phyloP scores from a whole-genome alignment of 1,284 basidiomycete species.

The Microbotryum violaceum region DNA sequence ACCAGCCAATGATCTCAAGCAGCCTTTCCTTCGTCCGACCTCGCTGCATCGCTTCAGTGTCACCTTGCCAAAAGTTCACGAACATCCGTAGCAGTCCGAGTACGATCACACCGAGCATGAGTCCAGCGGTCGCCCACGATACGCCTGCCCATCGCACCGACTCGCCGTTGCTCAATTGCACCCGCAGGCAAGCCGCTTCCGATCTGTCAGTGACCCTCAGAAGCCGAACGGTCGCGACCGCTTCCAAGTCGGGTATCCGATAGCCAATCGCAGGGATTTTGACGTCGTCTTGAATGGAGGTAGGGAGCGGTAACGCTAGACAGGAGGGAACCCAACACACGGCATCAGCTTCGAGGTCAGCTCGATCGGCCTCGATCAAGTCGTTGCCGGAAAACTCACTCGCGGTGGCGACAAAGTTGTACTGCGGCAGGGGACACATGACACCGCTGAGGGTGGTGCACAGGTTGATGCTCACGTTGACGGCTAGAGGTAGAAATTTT shows the following conservation, averaged over 20 bases:
- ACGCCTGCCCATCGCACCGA: slow-evolving; percentile 67
- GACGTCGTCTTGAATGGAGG: slow-evolving; percentile 38
- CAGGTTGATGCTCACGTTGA: slow-evolving; percentile 65
- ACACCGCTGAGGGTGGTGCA: slow-evolving; percentile 66
- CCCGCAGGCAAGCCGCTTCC: slow-evolving; percentile 79
- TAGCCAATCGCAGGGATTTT: slow-evolving; percentile 73
- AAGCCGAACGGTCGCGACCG: slow-evolving; percentile 66
- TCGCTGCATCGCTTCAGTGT: slow-evolving; percentile 35
- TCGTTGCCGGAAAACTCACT: slow-evolving; percentile 18
- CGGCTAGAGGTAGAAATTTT: slow-evolving; percentile 37
- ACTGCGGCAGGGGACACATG: slow-evolving; percentile 77
- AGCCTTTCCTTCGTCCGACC: slow-evolving; percentile 48
- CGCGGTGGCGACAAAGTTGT: slow-evolving; percentile 64
- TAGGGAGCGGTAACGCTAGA: slow-evolving; percentile 24
- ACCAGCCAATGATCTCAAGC: slow-evolving; percentile 71
- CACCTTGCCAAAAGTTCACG: slow-evolving; percentile 37
- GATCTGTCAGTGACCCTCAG: slow-evolving; percentile 58
- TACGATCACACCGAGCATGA: slow-evolving; percentile 61
- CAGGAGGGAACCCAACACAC: not conserved
- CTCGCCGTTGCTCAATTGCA: slow-evolving; percentile 85
- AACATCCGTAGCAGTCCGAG: slow-evolving; percentile 52
- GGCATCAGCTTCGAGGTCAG: not conserved
- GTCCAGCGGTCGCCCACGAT: slow-evolving; percentile 64
- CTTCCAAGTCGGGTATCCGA: slow-evolving; percentile 83
- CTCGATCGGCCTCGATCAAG: not conserved